A percentile compares a stretch with the other conserved stretches of the same genome.
Evolutionary conservation across 352 stramenopile species (phyloP).

Genomic region (Globisporangium canariense): DNA sequence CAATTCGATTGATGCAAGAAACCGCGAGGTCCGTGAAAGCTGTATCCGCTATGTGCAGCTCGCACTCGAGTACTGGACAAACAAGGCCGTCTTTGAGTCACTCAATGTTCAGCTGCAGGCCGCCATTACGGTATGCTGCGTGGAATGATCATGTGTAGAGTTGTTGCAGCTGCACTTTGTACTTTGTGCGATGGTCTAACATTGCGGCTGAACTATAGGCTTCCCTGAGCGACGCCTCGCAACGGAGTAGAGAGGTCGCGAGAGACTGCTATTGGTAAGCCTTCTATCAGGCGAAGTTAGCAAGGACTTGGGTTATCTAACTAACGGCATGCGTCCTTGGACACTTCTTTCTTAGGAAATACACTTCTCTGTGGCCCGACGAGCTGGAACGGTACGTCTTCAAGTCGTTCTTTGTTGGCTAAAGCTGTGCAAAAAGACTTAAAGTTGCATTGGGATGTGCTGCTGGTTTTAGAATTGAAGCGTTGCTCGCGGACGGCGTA

Average conservation of each 20-base stretch:
- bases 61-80: slow-evolving; percentile 38
- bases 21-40: slow-evolving; percentile 57
- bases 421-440: neutral
- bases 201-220: slow-evolving; percentile 16
- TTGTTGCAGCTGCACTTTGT: neutral
- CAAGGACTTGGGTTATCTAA: neutral
- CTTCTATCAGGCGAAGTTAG: neutral
- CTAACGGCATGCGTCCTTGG: neutral
- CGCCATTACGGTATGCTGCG: slow-evolving; percentile 28
- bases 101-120: slow-evolving; percentile 42
- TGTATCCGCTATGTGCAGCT: slow-evolving; percentile 51
- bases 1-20: slow-evolving; percentile 25
- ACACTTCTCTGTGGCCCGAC: slow-evolving; percentile 39
- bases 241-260: slow-evolving; percentile 49
- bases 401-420: neutral
- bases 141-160: neutral
- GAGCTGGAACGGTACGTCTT: slow-evolving; percentile 34
- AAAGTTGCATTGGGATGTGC: neutral
- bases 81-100: slow-evolving; percentile 28
- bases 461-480: slow-evolving; percentile 32
- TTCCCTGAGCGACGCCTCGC: slow-evolving; percentile 51
- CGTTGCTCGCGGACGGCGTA: slow-evolving; percentile 37
- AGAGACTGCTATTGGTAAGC: slow-evolving; percentile 60
- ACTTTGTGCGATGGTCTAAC: neutral
- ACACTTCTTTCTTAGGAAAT: slow-evolving; percentile 31